A percentile compares a stretch with the other conserved stretches of the same genome.
These are phyloP conservation scores for Nicotiana obtusifolia DNA, from an alignment of 257 asterid genomes.

Conservation along the genomic window DNA sequence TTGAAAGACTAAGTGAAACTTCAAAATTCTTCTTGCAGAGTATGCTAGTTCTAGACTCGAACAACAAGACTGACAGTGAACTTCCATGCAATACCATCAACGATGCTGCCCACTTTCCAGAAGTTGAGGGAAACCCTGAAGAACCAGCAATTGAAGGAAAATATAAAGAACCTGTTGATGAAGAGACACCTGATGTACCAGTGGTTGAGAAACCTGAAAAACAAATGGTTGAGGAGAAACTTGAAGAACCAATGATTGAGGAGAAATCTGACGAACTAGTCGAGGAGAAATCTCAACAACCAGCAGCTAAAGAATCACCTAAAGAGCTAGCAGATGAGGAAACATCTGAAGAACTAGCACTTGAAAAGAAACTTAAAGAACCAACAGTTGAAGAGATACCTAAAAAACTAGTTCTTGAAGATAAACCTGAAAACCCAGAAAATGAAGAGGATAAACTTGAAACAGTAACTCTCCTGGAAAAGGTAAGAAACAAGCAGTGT, in stretches of 20 bases:
- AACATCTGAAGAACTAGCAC: neutral
- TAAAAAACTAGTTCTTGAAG: neutral
- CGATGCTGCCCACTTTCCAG: neutral
- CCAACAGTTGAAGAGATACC: neutral
- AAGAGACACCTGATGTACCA: neutral
- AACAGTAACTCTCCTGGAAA: neutral
- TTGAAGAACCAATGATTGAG: neutral
- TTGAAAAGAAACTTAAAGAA: neutral
- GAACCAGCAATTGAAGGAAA: neutral
- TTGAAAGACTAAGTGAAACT: neutral
- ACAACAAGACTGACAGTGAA: conserved; percentile 14
- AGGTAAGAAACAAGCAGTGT: neutral
- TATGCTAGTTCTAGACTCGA: neutral
- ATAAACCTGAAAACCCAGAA: neutral
- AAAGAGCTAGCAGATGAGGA: neutral
- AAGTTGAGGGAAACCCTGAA: neutral
- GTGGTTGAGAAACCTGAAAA: neutral
- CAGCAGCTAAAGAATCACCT: neutral
- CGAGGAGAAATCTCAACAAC: neutral
- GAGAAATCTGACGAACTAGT: neutral
- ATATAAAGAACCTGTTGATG: neutral
- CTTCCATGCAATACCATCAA: neutral
- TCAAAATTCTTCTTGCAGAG: neutral
- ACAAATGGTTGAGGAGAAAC: neutral
- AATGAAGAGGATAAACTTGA: neutral